These are phyloP conservation scores for Ophiosphaerella korrae DNA, from an alignment of 2,329 filamentous ascomycete species.

Conservation along the genomic window DNA sequence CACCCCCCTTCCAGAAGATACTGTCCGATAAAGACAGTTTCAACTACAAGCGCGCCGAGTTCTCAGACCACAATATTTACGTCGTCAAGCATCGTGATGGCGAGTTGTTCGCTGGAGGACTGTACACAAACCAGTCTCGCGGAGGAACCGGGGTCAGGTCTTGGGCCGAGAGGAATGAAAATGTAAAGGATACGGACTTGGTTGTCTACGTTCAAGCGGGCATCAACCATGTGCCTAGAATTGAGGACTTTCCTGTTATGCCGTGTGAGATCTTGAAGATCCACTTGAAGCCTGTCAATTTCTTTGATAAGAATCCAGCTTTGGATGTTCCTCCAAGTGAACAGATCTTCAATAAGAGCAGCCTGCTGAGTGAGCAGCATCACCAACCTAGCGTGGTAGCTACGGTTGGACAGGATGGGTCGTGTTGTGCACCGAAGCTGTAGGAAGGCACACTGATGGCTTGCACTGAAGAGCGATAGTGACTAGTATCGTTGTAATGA, in stretches of 20 bases:
- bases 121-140: conserved; percentile 65
- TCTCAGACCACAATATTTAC: conserved; percentile 64
- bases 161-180: conserved; percentile 59
- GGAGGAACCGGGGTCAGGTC: conserved; percentile 55
- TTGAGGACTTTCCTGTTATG: conserved; percentile 66
- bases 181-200: conserved; percentile 61
- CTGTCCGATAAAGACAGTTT: conserved; percentile 58
- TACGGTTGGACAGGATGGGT: conserved; percentile 41
- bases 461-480: background rate
- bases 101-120: conserved; percentile 64
- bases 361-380: conserved; percentile 44
- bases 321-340: conserved; percentile 62
- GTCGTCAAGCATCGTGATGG: conserved; percentile 63
- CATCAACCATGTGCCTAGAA: conserved; percentile 61
- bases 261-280: conserved; percentile 62
- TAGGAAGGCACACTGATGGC: background rate
- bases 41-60: conserved; percentile 63
- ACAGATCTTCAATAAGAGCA: conserved; percentile 54
- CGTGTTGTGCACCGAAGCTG: conserved; percentile 47
- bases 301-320: conserved; percentile 64
- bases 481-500: too few species aligned
- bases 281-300: conserved; percentile 63
- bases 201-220: conserved; percentile 64
- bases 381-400: conserved; percentile 44
- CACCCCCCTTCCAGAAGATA: conserved; percentile 57